Conservation (phyloP, 805 yeast species). For the Saccharomycopsis babjevae region DNA sequence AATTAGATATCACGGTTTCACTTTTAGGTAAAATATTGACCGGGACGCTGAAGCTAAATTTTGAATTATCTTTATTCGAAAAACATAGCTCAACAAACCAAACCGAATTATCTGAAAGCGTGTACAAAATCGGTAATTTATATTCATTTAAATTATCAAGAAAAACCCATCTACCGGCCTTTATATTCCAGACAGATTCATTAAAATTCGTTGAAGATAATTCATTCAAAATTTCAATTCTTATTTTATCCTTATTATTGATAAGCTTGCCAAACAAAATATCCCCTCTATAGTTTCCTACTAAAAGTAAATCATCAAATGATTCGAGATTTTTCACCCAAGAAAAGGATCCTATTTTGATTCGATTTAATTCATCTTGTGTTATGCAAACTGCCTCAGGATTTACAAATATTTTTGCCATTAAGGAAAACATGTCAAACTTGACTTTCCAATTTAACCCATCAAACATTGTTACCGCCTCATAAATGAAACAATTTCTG, state of each 20-base stretch:
- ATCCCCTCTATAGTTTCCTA: conserved; percentile 6
- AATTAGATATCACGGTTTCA: background rate
- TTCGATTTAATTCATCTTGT: background rate
- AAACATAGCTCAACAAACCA: background rate
- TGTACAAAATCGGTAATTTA: background rate
- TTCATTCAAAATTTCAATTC: background rate
- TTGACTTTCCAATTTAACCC: background rate
- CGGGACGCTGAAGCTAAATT: background rate
- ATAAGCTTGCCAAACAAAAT: background rate
- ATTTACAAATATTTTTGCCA: background rate
- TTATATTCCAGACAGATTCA: conserved; percentile 3
- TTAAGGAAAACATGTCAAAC: background rate
- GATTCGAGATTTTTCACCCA: conserved; percentile 1
- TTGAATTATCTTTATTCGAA: background rate
- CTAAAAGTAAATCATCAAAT: background rate
- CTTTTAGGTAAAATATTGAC: background rate
- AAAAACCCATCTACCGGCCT: background rate
- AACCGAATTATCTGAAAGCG: background rate
- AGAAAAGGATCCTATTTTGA: conserved; percentile 1
- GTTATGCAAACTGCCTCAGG: background rate
- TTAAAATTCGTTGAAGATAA: background rate
- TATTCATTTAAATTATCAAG: background rate
- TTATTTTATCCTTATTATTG: background rate
- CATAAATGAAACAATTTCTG: conserved; percentile 6
- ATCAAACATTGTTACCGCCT: background rate